Evolutionary conservation across 2,329 filamentous ascomycete genomes (phyloP), one percentile per base, ranked within the genome.

Genomic region (Bipolaris gigantea): DNA sequence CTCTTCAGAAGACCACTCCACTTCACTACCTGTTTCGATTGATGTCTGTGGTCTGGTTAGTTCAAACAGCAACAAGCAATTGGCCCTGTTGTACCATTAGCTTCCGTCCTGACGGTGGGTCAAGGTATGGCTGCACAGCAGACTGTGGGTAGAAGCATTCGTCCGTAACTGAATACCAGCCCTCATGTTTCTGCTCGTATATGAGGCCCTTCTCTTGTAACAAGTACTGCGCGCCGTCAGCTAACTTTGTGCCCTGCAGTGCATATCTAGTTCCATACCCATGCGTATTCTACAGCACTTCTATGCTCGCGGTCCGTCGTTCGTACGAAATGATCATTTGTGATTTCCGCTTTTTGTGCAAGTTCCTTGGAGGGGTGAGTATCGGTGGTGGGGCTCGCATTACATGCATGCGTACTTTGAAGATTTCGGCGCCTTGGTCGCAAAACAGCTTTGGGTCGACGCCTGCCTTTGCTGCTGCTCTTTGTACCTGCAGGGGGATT

Each of bases 131-230:
- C 67, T 91, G 85, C 23, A 97, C 85, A 66, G 86, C 79, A 6
- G 85, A 84, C 48, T 88, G 83, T 0, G 93, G 91, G 71, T 97
- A 97, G 75, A 96, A 99, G 35, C 93, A 93, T 80, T 99, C 94
- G 73, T 99, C 94, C 72, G 90, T 92, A 49, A 99, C 88, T 51
- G 89, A 94, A 74, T 99, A 99, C 94, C 94, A 99, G 1, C 94
- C 94, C 70, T 91, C 85, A 66, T 97, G 94, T 63, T 89, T 90
- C 10, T 86, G 85, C 67, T 89, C 86, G 75, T 97, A 97, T 49
- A 97, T 88, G 56, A 89, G 87, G 8, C 89, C 88, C 42, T 83
- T 81, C 50, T 92, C 85, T 66, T 87, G 82, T 55, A 99, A 80
- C 72, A 92, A 81, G 61, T 85, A 81, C 81, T 83, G 61, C 54